Conservation (phyloP, 2,329 filamentous ascomycete genomes). For the Colletotrichum graminicola region DNA sequence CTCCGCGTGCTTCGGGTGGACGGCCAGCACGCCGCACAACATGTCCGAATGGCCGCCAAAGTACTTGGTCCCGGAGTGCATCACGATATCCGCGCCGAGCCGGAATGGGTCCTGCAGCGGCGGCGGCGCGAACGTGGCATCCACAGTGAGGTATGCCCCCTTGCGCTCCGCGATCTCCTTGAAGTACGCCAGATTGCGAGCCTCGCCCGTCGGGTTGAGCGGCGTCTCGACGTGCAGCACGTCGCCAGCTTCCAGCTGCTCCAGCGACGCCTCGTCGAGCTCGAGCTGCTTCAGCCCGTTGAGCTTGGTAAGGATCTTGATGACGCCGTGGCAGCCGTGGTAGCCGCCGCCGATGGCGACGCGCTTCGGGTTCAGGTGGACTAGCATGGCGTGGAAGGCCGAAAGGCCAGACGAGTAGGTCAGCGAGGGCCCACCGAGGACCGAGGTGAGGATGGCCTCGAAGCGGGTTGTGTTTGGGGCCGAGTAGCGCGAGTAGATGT, state of each 20-base stretch:
- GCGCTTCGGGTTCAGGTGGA: conserved; percentile 84
- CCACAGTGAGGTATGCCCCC: conserved; percentile 84
- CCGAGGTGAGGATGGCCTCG: conserved; percentile 81
- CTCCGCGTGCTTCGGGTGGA: conserved; percentile 63
- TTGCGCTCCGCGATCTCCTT: conserved; percentile 77
- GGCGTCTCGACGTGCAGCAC: conserved; percentile 94
- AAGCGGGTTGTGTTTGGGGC: conserved; percentile 87
- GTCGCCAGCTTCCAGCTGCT: conserved; percentile 80
- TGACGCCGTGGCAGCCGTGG: conserved; percentile 92
- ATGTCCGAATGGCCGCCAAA: conserved; percentile 95
- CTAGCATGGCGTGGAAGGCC: conserved; percentile 88
- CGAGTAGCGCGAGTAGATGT: conserved; percentile 86
- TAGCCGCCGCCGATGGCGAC: conserved; percentile 89
- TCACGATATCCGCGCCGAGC: conserved; percentile 84
- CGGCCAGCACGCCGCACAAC: conserved; percentile 85
- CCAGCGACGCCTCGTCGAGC: conserved; percentile 60
- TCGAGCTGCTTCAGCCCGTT: conserved; percentile 80
- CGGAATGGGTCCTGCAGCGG: conserved; percentile 87
- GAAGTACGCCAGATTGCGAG: conserved; percentile 78
- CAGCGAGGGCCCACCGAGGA: conserved; percentile 77
- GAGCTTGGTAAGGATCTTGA: conserved; percentile 79
- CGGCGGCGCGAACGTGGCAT: conserved; percentile 93
- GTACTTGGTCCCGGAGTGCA: conserved; percentile 97
- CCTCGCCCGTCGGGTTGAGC: conserved; percentile 89
- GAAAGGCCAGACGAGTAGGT: conserved; percentile 89